Conservation (phyloP, 1,284 basidiomycete species). For the Laetiporus sulphureus region DNA sequence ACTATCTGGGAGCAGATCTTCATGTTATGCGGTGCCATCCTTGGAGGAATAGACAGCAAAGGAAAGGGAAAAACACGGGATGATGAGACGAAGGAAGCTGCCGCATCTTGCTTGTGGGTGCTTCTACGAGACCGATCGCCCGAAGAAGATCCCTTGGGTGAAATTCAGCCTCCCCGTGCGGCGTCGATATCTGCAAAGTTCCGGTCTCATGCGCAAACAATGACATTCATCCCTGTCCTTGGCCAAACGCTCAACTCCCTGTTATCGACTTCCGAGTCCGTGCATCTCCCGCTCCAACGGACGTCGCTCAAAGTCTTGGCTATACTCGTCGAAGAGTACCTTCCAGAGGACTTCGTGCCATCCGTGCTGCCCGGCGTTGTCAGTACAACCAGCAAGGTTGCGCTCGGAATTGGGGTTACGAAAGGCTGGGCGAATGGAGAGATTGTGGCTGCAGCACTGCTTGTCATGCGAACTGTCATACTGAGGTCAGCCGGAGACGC, state of each 20-base stretch:
- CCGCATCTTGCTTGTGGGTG: slow-evolving; percentile 47
- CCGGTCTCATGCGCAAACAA: slow-evolving; percentile 38
- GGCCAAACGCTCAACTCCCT: slow-evolving; percentile 79
- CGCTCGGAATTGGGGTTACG: slow-evolving; percentile 40
- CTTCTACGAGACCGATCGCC: slow-evolving; percentile 45
- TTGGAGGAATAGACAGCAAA: slow-evolving; percentile 55
- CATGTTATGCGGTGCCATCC: slow-evolving; percentile 67
- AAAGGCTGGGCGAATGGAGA: slow-evolving; percentile 63
- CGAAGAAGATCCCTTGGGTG: slow-evolving; percentile 30
- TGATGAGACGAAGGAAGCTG: slow-evolving; percentile 73
- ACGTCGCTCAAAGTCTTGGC: slow-evolving; percentile 55
- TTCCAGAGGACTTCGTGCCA: slow-evolving; percentile 56
- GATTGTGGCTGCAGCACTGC: slow-evolving; percentile 52
- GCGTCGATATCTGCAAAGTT: slow-evolving; percentile 30
- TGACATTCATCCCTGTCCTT: slow-evolving; percentile 66
- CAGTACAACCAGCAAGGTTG: slow-evolving; percentile 66
- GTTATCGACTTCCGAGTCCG: slow-evolving; percentile 48
- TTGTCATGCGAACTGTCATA: slow-evolving; percentile 49
- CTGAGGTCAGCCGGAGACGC: slow-evolving; percentile 57
- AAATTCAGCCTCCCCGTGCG: slow-evolving; percentile 26
- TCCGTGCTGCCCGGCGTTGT: slow-evolving; percentile 79
- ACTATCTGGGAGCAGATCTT: slow-evolving; percentile 80
- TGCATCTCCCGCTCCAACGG: slow-evolving; percentile 54
- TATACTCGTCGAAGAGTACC: slow-evolving; percentile 52
- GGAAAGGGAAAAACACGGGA: slow-evolving; percentile 56